phyloP scores from a whole-genome alignment of 2,329 filamentous ascomycete species.

The Colletotrichum sp. region DNA sequence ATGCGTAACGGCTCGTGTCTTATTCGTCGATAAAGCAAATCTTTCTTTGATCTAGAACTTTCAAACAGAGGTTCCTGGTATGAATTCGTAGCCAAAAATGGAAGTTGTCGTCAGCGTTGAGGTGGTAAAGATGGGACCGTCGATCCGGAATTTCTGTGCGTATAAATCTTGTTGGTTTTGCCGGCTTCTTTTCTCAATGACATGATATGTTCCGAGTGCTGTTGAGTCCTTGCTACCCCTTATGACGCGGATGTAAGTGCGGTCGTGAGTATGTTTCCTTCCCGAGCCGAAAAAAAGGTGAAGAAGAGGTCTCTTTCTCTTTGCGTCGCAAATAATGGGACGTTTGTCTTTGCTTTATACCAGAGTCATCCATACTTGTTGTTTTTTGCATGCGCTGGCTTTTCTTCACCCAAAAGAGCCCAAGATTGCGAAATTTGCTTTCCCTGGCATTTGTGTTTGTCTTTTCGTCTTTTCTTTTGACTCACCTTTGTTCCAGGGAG shows the following conservation, averaged over 20 bases:
- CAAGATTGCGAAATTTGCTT: slow-evolving; percentile 12
- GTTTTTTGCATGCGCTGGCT: background rate
- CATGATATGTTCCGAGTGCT: background rate
- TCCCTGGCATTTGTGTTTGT: background rate
- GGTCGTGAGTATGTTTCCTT: background rate
- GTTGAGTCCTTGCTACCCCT: background rate
- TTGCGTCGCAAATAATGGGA: background rate
- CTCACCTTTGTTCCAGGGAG: slow-evolving; percentile 7
- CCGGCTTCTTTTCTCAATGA: slow-evolving; percentile 10
- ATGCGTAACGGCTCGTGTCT: background rate
- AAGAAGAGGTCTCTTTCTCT: background rate
- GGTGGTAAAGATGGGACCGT: background rate
- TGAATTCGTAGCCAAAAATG: background rate
- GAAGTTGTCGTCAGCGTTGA: background rate
- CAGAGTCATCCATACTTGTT: background rate
- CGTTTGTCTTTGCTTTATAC: background rate
- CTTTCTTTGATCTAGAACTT: rapidly evolving
- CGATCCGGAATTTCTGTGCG: background rate
- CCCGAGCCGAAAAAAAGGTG: background rate
- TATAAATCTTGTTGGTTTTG: background rate
- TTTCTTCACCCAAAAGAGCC: background rate
- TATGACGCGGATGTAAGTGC: background rate
- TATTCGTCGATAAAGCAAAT: background rate
- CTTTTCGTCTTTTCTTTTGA: background rate
- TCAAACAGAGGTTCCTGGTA: background rate